Evolutionary conservation across 495 filamentous ascomycete species (phyloP).

Genomic region (Xylaria palmicola): DNA sequence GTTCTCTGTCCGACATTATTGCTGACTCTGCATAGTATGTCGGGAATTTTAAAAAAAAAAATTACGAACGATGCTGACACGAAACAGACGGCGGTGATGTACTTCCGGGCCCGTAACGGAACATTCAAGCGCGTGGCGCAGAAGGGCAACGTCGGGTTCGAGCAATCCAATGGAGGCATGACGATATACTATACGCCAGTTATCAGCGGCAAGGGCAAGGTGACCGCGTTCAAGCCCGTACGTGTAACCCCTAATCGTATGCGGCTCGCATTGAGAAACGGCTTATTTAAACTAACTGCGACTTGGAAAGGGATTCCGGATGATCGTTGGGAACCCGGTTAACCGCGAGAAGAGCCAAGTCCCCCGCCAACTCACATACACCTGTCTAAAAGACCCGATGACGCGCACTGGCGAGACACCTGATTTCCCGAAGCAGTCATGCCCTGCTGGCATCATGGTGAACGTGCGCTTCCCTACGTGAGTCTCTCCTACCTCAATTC

Average conservation of each 20-base stretch:
- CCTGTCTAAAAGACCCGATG: conserved; percentile 28
- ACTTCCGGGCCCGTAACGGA: conserved; percentile 37
- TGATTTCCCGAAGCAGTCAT: conserved; percentile 33
- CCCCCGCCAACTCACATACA: conserved; percentile 33
- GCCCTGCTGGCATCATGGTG: conserved; percentile 41
- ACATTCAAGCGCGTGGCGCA: conserved; percentile 32
- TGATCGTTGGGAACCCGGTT: conserved; percentile 38
- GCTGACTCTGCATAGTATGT: neutral
- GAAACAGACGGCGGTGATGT: conserved; percentile 27
- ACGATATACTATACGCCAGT: conserved; percentile 33
- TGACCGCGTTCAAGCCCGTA: conserved; percentile 39
- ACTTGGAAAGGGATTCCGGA: conserved; percentile 39
- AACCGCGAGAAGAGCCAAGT: conserved; percentile 26
- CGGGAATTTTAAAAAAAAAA: too few species aligned
- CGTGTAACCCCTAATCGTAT: neutral
- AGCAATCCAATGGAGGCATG: conserved; percentile 29
- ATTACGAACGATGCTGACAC: neutral
- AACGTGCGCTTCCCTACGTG: conserved; percentile 35
- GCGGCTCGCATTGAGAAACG: neutral
- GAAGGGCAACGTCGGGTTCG: conserved; percentile 30
- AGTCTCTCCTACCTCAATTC: conserved; percentile 19
- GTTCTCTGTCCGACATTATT: neutral
- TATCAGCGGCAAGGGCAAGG: conserved; percentile 21
- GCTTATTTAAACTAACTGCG: neutral
- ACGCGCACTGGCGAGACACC: conserved; percentile 30